Evolutionary conservation across 768 basidiomycete species (phyloP).

Genomic region (Hypsizygus marmoreus): DNA sequence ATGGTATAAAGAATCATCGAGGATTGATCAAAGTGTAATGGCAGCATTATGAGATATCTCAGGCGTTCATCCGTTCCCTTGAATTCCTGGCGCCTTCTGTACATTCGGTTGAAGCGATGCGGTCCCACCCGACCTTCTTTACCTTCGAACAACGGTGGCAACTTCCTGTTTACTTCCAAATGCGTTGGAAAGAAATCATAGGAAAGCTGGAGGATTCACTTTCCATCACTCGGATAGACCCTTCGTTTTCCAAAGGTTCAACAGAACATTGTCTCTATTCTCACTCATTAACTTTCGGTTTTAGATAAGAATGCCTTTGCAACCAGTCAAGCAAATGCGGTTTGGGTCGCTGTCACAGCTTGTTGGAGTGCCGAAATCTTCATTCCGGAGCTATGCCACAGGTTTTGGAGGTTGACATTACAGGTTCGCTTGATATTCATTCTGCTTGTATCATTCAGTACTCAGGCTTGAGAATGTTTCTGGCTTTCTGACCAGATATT

Average conservation of each 20-base stretch:
- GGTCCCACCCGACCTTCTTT: constrained; percentile 66
- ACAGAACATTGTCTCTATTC: constrained; percentile 8
- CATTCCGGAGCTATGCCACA: constrained; percentile 76
- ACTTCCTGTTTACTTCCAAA: constrained; percentile 93
- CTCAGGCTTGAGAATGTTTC: neutral
- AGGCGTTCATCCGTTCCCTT: constrained; percentile 78
- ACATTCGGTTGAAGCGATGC: constrained; percentile 69
- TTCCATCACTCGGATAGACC: constrained; percentile 40
- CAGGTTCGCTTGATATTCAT: constrained; percentile 57
- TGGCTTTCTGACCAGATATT: constrained; percentile 55
- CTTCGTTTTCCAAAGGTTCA: constrained; percentile 44
- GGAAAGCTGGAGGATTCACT: constrained; percentile 72
- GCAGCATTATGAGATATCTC: constrained; percentile 84
- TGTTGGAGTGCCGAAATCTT: constrained; percentile 91
- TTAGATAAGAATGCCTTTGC: constrained; percentile 43
- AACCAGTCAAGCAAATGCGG: constrained; percentile 64
- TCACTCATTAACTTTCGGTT: neutral
- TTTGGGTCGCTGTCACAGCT: constrained; percentile 70
- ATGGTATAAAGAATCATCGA: constrained; percentile 9
- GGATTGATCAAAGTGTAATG: neutral
- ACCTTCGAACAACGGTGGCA: constrained; percentile 91
- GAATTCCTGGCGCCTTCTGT: constrained; percentile 82
- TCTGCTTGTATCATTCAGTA: neutral
- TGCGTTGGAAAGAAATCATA: constrained; percentile 95
- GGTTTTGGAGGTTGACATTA: constrained; percentile 90